Evolutionary conservation across 768 basidiomycete species (phyloP), one percentile per base, ranked within the genome.

Genomic region (Tubosaeta sp.): DNA sequence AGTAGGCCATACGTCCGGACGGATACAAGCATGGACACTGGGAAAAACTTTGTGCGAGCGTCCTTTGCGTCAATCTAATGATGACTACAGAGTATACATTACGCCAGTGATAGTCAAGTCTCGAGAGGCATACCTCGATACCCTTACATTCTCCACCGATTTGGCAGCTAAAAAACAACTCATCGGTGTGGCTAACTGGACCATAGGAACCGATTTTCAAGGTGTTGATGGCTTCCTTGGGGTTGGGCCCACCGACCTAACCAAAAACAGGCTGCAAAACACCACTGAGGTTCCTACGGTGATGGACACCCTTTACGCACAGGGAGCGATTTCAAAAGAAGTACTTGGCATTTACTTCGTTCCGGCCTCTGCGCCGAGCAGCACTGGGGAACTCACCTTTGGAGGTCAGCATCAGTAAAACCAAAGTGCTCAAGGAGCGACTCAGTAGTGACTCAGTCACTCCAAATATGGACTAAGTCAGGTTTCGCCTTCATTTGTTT

Each of bases 181-280:
- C 17, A 45, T 51, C 8, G 46, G 71, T 12, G 69, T 65, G 42
- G 71, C 74, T 2, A 43, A 53, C 1, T 34, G 31, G 0, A n/a
- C n/a, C 34, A 17, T 31, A 32, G 19, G n/a, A n/a, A n/a, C n/a
- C 14, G 48, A 43, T 19, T 27, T 51, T 19, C 5, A 9, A 1
- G 19, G 5, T 12, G 16, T 38, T 9, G 50, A 51, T 44, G 50
- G 50, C n/a, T 37, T 44, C 6, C 34, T 51, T 8, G 55, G 74
- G 61, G 46, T 56, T 34, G 65, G 72, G 11, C 74, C 74, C 6
- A 46, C 48, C 5, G 66, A 61, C 46, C 58, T 75, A 19, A 73
- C 72, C 0, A 32, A 51, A 2, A 65, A 60, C 48, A 64, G 59
- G 16, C 41, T 65, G 11, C 38, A 37, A 16, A 44, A 52, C 50